Conservation (phyloP, 2,329 filamentous ascomycete genomes). For the Aureobasidium leucospermi region DNA sequence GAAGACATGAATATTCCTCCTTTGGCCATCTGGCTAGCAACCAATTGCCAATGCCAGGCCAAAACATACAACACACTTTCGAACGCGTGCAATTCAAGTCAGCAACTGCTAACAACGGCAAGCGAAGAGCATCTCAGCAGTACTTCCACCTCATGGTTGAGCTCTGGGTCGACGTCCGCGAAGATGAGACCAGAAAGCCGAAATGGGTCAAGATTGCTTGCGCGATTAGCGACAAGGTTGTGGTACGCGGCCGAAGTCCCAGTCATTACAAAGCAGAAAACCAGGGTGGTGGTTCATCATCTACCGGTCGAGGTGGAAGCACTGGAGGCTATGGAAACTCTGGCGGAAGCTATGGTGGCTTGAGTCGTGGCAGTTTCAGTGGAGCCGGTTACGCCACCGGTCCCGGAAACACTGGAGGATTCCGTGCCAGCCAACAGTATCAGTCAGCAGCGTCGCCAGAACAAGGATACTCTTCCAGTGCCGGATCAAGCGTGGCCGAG, state of each 20-base stretch:
- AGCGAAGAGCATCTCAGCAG: slow-evolving; percentile 80
- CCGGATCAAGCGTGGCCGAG: slow-evolving; percentile 29
- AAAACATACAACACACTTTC: slow-evolving; percentile 54
- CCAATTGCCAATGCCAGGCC: slow-evolving; percentile 21
- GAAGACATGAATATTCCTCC: slow-evolving; percentile 9
- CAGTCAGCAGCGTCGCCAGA: slow-evolving; percentile 17
- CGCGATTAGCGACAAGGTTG: slow-evolving; percentile 70
- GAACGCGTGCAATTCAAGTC: slow-evolving; percentile 93
- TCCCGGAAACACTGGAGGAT: slow-evolving; percentile 20
- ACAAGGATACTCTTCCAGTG: slow-evolving; percentile 35
- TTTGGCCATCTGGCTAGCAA: slow-evolving; percentile 8
- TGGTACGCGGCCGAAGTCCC: slow-evolving; percentile 76
- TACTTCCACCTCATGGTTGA: slow-evolving; percentile 90
- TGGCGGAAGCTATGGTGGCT: slow-evolving; percentile 22
- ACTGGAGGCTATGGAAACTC: slow-evolving; percentile 37
- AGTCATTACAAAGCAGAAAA: slow-evolving; percentile 52
- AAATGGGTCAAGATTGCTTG: slow-evolving; percentile 65
- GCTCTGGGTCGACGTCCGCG: slow-evolving; percentile 62
- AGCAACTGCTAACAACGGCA: slow-evolving; percentile 89
- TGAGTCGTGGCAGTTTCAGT: slow-evolving; percentile 20
- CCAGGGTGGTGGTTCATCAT: slow-evolving; percentile 50
- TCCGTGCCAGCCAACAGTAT: slow-evolving; percentile 22
- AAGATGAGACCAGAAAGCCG: slow-evolving; percentile 35
- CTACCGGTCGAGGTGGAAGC: slow-evolving; percentile 53
- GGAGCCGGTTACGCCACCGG: slow-evolving; percentile 15